Base-by-base conservation (phyloP, 2,329 filamentous ascomycete genomes). In the Fusarium paranaense region DNA sequence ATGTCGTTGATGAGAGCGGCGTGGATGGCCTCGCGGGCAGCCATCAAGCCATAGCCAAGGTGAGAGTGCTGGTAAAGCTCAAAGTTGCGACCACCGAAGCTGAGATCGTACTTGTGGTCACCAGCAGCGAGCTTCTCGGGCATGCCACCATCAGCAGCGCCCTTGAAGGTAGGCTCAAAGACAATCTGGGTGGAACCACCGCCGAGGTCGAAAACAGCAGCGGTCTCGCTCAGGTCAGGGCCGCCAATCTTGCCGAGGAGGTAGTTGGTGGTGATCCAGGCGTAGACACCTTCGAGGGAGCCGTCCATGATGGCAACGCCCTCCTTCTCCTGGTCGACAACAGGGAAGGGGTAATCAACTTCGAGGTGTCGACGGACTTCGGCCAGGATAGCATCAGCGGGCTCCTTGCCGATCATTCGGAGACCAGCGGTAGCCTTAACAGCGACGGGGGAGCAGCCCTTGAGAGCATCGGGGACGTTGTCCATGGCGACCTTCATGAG, bases 201-300 rank as follows among this genome's bases (percentile, higher is more conserved):
- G 73, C 97, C 97, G 58, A 99, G 92, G 81, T 99, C 97, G 80
- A 99, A 98, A 68, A 98, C 91, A 60, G 97, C 97, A 45, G 97
- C 97, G 2, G 97, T 98, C 60, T 95, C 93, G 72, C 90, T 95
- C 82, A 95, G 91, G 81, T 98, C 96, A 2, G 95, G 94, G 13
- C 94, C 94, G 69, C 97, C 97, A 83, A 99, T 98, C 86, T 98
- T 98, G 80, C 96, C 96, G 27, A 99, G 91, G 45, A 99, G 92
- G 84, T 99, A 99, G 88, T 99, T 99, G 76, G 95, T 97, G 8
- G 97, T 99, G 82, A 99, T 97, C 97, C 97, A 99, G 62, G 97
- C 97, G 81, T 97, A 99, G 33, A 99, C 96, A 81, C 97, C 97
- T 86, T 99, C 97, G 80, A 98, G 94, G 60, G 94, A 95, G 72